phyloP scores from a whole-genome alignment of 2,329 filamentous ascomycete genomes.

The Pyrenochaeta sp. region DNA sequence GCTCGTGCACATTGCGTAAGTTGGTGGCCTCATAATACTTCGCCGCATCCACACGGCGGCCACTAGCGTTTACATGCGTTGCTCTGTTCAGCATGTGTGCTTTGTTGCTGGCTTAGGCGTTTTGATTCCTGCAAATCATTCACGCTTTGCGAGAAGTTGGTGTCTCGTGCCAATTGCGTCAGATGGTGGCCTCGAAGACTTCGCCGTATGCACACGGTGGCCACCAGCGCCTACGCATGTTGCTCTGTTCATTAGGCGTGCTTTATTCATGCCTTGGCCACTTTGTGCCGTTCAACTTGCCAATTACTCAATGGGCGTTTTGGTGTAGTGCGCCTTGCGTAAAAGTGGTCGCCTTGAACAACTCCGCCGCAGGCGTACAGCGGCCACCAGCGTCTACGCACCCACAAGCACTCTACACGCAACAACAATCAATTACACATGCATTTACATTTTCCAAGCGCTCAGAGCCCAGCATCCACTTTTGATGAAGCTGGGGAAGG shows the following conservation, averaged over 20 bases:
- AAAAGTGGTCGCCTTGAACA: background rate
- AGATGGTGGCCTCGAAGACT: background rate
- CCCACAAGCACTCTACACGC: background rate
- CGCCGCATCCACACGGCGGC: conserved; percentile 4
- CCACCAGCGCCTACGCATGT: conserved; percentile 15
- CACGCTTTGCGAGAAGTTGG: background rate
- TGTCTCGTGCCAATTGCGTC: background rate
- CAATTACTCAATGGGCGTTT: background rate
- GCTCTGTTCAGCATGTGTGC: background rate
- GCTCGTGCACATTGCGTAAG: too few species aligned
- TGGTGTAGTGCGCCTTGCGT: background rate
- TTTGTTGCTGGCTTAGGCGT: background rate
- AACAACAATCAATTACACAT: background rate
- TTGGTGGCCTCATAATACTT: too few species aligned
- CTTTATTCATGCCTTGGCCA: background rate
- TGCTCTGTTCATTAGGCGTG: background rate
- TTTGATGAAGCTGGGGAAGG: background rate
- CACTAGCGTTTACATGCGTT: conserved; percentile 7
- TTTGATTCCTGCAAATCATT: background rate
- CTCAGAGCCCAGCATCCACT: background rate
- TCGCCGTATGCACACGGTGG: conserved; percentile 1
- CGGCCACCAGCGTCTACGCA: conserved; percentile 17
- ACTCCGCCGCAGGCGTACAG: conserved; percentile 3
- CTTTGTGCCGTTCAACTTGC: background rate
- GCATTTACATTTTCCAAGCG: background rate